Base-by-base conservation (phyloP, 108 stramenopile genomes). In the Discostella stelligeroides region DNA sequence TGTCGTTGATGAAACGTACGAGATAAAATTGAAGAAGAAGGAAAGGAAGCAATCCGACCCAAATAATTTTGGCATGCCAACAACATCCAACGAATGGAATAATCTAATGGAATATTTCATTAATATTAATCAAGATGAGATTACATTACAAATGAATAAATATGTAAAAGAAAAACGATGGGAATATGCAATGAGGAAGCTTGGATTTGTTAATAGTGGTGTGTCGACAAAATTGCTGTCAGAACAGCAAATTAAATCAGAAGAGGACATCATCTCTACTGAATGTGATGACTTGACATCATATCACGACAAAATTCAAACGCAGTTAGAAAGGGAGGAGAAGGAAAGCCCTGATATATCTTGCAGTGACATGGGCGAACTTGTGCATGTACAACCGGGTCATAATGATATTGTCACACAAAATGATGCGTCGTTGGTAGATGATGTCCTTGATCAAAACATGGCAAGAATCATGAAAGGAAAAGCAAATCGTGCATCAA, bases 111-210 rank as follows among this genome's bases (percentile, higher is more conserved):
- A 56, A 39, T 65, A 57, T 29, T 72, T 72, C 41, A 27, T 66
- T 28, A 65, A 78, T 39, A 27, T 72, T 7, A 66, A 57, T 42
- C 72, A 66, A 30, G 65, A 73, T 42, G 71, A 78, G 18, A 48
- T 72, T 64, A 49, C 34, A 2, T 55, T 54, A 9, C 53, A 66
- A 41, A 48, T 60, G 9, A 51, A 66, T 60, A 18, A 39, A 10
- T 66, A 57, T 60, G 76, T 73, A 0, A 60, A 60, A 45, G 46
- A 49, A 11, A 46, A 54, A 15, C 40, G 72, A 17, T 73, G 71
- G 72, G 40, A 67, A 38, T 55, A 60, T 73, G 53, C 45, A 15
- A 40, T 72, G 8, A 14, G 10, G 10, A 59, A 55, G 28, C 62
- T 68, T 63, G 65, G 71, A 4, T 39, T 72, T 6, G 41, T 6